Percentiles rank a stretch among this genome's conserved stretches.
phyloP scores from a whole-genome alignment of 495 filamentous ascomycete species.

The Talaromyces borbonicus region DNA sequence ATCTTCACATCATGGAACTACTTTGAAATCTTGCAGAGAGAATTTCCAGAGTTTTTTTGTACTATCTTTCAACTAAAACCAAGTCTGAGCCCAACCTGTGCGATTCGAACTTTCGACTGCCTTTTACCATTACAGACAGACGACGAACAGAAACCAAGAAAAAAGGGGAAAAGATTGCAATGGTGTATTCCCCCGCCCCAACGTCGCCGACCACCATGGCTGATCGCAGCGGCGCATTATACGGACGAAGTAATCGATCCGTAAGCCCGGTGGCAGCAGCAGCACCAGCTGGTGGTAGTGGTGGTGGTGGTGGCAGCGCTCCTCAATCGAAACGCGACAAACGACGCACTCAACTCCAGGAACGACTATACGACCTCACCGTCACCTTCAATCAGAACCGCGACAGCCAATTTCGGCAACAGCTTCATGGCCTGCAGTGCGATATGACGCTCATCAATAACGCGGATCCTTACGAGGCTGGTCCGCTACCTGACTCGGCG shows the following conservation, averaged over 20 bases:
- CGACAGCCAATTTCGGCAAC: constrained; percentile 76
- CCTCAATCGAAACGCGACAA: constrained; percentile 79
- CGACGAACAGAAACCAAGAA: neutral
- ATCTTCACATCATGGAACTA: too few species aligned
- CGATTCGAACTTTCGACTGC: too few species aligned
- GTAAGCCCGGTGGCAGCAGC: constrained; percentile 19
- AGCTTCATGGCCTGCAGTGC: constrained; percentile 77
- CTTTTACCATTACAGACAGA: too few species aligned
- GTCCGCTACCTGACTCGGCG: constrained; percentile 60
- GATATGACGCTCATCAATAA: constrained; percentile 81
- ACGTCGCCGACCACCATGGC: constrained; percentile 22
- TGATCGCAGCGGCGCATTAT: constrained; percentile 13
- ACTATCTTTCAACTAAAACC: too few species aligned
- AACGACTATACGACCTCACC: constrained; percentile 62
- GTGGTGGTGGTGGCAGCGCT: constrained; percentile 9
- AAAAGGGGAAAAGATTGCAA: constrained; percentile 7
- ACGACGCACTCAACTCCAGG: constrained; percentile 65
- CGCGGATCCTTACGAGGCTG: constrained; percentile 66
- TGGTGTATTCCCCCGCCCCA: constrained; percentile 30
- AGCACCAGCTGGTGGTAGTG: too few species aligned
- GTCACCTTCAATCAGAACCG: constrained; percentile 69
- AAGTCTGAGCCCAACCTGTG: too few species aligned
- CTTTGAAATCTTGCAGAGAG: too few species aligned
- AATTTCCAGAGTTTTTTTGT: too few species aligned
- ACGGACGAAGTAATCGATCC: constrained; percentile 25